Percentiles rank a stretch among this genome's conserved stretches.
These are phyloP conservation scores for Cryphonectria carpinicola DNA, from an alignment of 2,329 filamentous ascomycete genomes.

Conservation along the genomic window DNA sequence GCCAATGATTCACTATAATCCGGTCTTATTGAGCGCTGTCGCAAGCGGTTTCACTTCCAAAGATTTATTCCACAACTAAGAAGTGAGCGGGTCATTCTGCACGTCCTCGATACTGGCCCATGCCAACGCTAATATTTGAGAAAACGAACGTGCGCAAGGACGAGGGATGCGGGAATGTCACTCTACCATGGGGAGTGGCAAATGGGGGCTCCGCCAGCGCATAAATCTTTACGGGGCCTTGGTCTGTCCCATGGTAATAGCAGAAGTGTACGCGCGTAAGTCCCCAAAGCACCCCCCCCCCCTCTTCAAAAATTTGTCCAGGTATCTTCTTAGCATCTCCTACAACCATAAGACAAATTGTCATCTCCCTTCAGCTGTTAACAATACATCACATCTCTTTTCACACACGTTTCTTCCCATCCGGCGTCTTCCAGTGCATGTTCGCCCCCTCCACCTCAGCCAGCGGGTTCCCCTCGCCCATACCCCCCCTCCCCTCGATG, in stretches of 20 bases:
- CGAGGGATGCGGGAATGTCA: constrained; percentile 13
- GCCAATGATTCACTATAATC: not conserved
- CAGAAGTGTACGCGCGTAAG: not conserved
- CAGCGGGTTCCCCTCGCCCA: constrained; percentile 17
- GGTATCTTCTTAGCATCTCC: no score
- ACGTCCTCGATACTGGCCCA: not conserved
- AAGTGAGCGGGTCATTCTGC: not conserved
- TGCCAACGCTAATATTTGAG: not conserved
- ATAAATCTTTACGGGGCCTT: not conserved
- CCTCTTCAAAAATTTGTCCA: not conserved
- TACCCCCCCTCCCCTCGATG: constrained; percentile 7
- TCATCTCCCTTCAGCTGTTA: not conserved
- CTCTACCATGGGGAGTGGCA: not conserved
- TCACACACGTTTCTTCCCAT: not conserved
- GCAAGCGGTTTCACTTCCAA: not conserved
- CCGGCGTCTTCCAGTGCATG: constrained; percentile 15
- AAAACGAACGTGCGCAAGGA: not conserved
- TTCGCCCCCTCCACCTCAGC: constrained; percentile 8
- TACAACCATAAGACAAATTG: no score
- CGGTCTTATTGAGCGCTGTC: not conserved
- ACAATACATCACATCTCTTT: not conserved
- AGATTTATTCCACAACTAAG: not conserved
- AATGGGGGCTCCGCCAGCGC: not conserved
- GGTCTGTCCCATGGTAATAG: no score
- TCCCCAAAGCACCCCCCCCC: not conserved